Base-by-base conservation (phyloP, 345 rosid genomes). In the Cardamine resedifolia region DNA sequence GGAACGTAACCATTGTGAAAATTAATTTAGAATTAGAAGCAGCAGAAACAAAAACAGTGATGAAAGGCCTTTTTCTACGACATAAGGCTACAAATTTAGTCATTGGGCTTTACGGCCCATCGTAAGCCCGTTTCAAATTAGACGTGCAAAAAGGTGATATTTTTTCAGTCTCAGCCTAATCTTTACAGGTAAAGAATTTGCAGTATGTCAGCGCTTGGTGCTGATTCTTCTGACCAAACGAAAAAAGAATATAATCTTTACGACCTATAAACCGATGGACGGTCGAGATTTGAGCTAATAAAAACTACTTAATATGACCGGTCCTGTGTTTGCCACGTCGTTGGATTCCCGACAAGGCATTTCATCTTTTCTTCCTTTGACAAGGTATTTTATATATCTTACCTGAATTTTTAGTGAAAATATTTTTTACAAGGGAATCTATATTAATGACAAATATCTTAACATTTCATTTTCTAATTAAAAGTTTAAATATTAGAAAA, bases 271-370 rank as follows among this genome's bases (percentile, higher is more conserved):
- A 23, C 2, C 48, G 5, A 51, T n/a, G 24, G 34, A 36, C 60
- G 60, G 49, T 51, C 24, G 2, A 50, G 71, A 66, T 67, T 30
- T 44, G 4, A 33, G 39, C 71, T 24, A 10, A 14, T 6, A 1
- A 34, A 26, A 64, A 18, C 59, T 51, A 24, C 8, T 36, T n/a
- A n/a, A 11, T 14, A 68, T 68, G 12, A 56, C 10, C 30, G 64
- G 44, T 56, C 64, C 6, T 68, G 4, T 43, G 19, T 26, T 18
- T 28, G 52, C 72, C 72, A 68, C 64, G 72, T 68, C n/a, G 10
- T 16, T 31, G 6, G 63, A 67, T 53, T 15, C 39, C 41, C 72
- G 38, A 39, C 30, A 38, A 39, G 51, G 9, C 15, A 53, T 52
- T 27, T 27, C 19, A 3, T 48, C 10, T 20, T 20, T 1, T 36